Evolutionary conservation across 2,329 filamentous ascomycete genomes (phyloP).

Genomic region (Cercospora brassicicola): DNA sequence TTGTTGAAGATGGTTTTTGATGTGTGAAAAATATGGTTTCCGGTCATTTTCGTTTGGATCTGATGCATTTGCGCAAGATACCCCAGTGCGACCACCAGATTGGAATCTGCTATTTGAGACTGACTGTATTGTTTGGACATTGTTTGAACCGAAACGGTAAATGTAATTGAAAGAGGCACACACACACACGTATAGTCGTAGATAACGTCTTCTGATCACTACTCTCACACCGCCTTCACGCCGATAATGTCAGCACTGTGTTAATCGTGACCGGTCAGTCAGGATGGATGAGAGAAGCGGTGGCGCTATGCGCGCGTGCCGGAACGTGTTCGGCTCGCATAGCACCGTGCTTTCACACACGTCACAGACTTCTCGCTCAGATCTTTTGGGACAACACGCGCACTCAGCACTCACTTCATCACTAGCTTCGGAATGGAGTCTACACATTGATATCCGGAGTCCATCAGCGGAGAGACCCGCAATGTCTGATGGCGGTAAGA

Average conservation of each 20-base stretch:
- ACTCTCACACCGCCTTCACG: neutral
- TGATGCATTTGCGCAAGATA: constrained; percentile 18
- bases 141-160: neutral
- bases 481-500: constrained; percentile 22
- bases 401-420: neutral
- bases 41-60: constrained; percentile 13
- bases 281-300: neutral
- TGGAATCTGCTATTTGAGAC: constrained; percentile 12
- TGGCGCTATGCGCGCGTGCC: neutral
- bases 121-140: neutral
- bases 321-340: neutral
- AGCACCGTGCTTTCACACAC: neutral
- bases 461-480: constrained; percentile 13
- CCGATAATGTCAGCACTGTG: neutral
- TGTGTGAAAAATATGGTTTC: neutral
- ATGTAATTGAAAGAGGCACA: constrained; percentile 1
- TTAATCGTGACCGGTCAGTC: neutral
- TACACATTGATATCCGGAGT: neutral
- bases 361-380: neutral
- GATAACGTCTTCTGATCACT: neutral
- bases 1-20: constrained; percentile 9
- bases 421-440: constrained; percentile 1
- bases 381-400: neutral
- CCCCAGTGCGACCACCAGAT: constrained; percentile 16
- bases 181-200: neutral